Conservation (phyloP, 108 stramenopile genomes). For the Aurantiochytrium sp. region DNA sequence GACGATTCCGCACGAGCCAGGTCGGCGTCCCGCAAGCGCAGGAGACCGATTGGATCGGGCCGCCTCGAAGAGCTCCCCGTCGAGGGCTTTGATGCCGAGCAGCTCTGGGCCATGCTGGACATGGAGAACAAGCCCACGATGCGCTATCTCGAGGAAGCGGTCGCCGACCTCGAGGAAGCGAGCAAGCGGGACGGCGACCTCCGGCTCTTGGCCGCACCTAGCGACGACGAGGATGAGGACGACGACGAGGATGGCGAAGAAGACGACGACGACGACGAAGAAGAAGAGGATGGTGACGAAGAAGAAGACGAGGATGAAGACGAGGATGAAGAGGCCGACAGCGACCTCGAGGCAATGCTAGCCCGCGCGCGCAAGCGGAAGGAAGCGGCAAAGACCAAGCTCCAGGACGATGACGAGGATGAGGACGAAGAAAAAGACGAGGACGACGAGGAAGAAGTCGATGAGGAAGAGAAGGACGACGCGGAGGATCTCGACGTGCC, state of each 20-base stretch:
- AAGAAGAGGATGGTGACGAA: neutral
- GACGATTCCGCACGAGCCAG: neutral
- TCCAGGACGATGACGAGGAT: conserved; percentile 54
- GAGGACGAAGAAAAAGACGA: conserved; percentile 63
- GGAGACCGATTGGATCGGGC: neutral
- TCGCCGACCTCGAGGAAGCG: neutral
- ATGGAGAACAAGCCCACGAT: conserved; percentile 18
- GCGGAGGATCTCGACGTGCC: conserved; percentile 34
- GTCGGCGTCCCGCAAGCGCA: neutral
- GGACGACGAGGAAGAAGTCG: conserved; percentile 32
- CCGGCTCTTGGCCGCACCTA: neutral
- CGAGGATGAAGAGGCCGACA: neutral
- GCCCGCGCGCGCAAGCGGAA: neutral
- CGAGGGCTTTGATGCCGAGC: neutral
- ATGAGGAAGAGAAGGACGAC: conserved; percentile 29
- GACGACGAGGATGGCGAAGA: neutral
- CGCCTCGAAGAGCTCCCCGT: neutral
- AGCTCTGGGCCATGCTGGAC: conserved; percentile 18
- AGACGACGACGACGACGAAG: neutral
- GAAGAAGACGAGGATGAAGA: neutral
- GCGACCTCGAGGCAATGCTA: neutral
- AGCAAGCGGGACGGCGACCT: neutral
- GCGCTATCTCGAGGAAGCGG: neutral
- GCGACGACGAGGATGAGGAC: neutral
- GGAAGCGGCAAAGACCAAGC: conserved; percentile 49